phyloP scores from a whole-genome alignment of 2,329 filamentous ascomycete species.

The Fusarium subglutinans region DNA sequence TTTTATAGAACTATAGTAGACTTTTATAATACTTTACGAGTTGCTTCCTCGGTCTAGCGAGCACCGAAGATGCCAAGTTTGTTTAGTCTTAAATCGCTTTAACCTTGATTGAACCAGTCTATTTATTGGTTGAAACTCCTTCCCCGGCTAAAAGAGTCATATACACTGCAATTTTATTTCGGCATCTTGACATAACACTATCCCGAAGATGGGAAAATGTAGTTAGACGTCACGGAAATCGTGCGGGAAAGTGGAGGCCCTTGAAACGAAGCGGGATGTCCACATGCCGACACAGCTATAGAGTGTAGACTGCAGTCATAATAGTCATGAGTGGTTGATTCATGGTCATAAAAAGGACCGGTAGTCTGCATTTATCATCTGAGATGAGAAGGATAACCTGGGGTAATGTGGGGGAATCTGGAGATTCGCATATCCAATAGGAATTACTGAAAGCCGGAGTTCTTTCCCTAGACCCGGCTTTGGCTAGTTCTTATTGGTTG shows the following conservation, averaged over 20 bases:
- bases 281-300: not conserved
- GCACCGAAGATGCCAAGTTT: not conserved
- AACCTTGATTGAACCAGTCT: not conserved
- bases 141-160: not conserved
- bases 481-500: not conserved
- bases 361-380: not conserved
- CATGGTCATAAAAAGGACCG: not conserved
- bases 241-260: not conserved
- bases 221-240: not conserved
- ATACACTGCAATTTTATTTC: not conserved
- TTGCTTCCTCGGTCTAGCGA: not conserved
- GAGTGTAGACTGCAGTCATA: not conserved
- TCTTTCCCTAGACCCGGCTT: not conserved
- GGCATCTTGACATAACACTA: not conserved
- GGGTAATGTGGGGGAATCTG: not conserved
- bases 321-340: not conserved
- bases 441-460: rapidly evolving
- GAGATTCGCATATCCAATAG: not conserved
- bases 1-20: not conserved
- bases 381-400: not conserved
- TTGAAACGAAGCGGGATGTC: not conserved
- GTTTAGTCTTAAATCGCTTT: not conserved
- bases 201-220: not conserved
- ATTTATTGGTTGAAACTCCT: not conserved
- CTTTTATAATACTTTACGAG: rapidly evolving